phyloP scores from a whole-genome alignment of 495 filamentous ascomycete genomes.

The Penicillium pulvis region DNA sequence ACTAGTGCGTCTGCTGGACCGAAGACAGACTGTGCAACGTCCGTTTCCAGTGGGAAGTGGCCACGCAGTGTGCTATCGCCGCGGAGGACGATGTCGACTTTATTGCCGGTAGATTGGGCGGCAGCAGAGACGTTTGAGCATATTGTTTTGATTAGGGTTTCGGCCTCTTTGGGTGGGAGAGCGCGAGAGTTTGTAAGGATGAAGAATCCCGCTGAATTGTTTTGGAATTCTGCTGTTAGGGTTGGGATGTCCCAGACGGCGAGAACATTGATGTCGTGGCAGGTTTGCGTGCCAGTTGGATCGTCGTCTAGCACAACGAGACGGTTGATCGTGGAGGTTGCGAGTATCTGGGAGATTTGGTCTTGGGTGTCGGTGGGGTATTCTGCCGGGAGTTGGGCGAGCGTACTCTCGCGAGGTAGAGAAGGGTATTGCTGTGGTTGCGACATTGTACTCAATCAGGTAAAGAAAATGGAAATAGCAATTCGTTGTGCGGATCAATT shows the following conservation, averaged over 20 bases:
- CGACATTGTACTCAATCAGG: slow-evolving; percentile 22
- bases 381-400: slow-evolving; percentile 36
- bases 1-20: slow-evolving; percentile 47
- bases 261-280: slow-evolving; percentile 57
- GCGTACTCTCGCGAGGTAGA: slow-evolving; percentile 32
- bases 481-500: neutral
- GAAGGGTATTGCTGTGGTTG: slow-evolving; percentile 26
- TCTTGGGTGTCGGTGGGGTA: slow-evolving; percentile 36
- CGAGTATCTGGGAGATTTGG: slow-evolving; percentile 38
- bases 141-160: slow-evolving; percentile 45
- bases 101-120: slow-evolving; percentile 35
- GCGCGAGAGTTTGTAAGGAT: slow-evolving; percentile 60
- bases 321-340: slow-evolving; percentile 32
- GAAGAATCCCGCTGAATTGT: slow-evolving; percentile 48
- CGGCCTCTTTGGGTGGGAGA: slow-evolving; percentile 45
- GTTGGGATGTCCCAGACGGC: slow-evolving; percentile 53
- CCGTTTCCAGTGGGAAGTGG: slow-evolving; percentile 54
- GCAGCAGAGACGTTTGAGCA: slow-evolving; percentile 47
- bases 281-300: slow-evolving; percentile 59
- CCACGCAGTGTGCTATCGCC: slow-evolving; percentile 57
- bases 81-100: slow-evolving; percentile 53
- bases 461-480: neutral
- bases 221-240: slow-evolving; percentile 42
- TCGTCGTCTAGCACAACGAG: slow-evolving; percentile 59
- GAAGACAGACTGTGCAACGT: slow-evolving; percentile 49